Evolutionary conservation across 192 early-diverging fungal species (phyloP).

Genomic region (Podila clonocystis): DNA sequence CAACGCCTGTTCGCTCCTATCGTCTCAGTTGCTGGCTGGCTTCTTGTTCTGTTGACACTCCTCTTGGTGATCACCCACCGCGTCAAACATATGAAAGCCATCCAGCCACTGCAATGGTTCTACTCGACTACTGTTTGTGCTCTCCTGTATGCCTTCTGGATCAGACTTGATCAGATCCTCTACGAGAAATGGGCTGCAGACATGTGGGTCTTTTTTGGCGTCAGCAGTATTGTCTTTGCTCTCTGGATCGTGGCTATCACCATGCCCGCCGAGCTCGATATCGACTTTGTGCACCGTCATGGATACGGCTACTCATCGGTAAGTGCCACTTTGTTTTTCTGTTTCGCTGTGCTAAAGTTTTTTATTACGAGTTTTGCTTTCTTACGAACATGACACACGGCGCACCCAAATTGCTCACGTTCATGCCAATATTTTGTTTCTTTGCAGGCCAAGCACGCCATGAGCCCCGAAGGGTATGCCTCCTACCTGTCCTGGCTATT

Average conservation of each 20-base stretch:
- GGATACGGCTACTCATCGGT: conserved; percentile 49
- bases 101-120: conserved; percentile 49
- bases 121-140: conserved; percentile 16
- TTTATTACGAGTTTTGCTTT: too few species aligned
- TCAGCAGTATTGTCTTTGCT: neutral
- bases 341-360: neutral
- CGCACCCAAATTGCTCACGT: neutral
- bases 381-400: neutral
- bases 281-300: conserved; percentile 47
- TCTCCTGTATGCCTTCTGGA: conserved; percentile 27
- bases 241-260: conserved; percentile 27
- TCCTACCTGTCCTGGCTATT: conserved; percentile 51
- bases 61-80: conserved; percentile 32
- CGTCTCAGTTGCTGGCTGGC: conserved; percentile 25
- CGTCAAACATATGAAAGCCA: conserved; percentile 18
- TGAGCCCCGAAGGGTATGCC: conserved; percentile 37
- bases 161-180: conserved; percentile 18
- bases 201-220: conserved; percentile 24
- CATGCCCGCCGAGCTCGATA: conserved; percentile 44
- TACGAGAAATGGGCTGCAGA: conserved; percentile 5
- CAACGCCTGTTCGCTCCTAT: conserved; percentile 18
- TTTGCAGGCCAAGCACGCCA: conserved; percentile 31
- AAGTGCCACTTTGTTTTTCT: conserved; percentile 9
- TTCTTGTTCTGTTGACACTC: neutral
- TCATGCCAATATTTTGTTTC: neutral